Percentiles rank a stretch among this genome's conserved stretches.
Evolutionary conservation across 768 basidiomycete species (phyloP).

Genomic region (Trametes meyenii): DNA sequence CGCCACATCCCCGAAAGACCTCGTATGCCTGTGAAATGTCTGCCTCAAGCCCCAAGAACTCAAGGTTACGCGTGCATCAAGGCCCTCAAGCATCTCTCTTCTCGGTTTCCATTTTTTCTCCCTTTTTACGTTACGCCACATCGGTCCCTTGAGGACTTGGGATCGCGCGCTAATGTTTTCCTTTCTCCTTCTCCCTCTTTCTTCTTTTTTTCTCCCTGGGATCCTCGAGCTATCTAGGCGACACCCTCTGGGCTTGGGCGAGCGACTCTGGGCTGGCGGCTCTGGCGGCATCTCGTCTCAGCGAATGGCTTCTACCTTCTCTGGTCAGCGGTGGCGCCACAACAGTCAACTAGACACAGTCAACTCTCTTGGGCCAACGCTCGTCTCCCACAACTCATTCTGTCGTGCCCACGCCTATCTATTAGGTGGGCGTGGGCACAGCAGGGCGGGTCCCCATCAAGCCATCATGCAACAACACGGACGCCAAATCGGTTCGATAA

Average conservation of each 20-base stretch:
- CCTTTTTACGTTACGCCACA: background rate
- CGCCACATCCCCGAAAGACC: no score
- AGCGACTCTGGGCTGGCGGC: no score
- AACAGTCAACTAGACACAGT: background rate
- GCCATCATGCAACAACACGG: no score
- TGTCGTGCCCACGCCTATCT: background rate
- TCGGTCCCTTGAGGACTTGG: constrained; percentile 4
- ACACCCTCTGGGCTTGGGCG: background rate
- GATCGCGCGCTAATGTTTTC: constrained; percentile 4
- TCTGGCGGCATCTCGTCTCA: background rate
- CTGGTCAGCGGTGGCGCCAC: constrained; percentile 3
- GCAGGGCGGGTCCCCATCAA: background rate
- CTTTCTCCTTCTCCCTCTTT: background rate
- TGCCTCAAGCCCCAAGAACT: background rate
- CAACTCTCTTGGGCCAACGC: no score
- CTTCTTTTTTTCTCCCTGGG: background rate
- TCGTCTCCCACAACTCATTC: no score
- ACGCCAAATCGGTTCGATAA: no score
- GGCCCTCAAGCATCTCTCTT: background rate
- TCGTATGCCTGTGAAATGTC: no score
- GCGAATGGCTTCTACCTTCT: background rate
- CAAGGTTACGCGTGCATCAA: background rate
- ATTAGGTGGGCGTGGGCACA: background rate
- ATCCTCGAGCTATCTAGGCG: background rate
- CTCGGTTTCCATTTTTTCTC: background rate